Evolutionary conservation across 768 basidiomycete species (phyloP), one percentile per base, ranked within the genome.

Genomic region (Auriscalpium microsporum): DNA sequence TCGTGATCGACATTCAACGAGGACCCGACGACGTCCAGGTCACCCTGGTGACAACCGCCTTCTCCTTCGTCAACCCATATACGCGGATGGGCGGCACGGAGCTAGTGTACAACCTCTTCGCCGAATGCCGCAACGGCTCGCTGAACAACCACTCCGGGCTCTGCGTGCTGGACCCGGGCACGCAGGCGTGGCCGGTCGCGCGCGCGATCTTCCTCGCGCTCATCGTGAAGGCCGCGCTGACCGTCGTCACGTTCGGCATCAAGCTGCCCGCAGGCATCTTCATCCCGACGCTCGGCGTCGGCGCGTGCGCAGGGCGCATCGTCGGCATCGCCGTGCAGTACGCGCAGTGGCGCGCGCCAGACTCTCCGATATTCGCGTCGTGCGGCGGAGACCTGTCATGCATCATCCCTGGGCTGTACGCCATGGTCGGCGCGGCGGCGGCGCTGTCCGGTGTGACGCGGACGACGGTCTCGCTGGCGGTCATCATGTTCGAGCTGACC

Each of bases 401-500:
- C 73, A 76, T 97, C 51, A 74, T 94, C 13, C 94, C 94, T 9
- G 95, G 95, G 3, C 71, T 94, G 37, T 95, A 95, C 70, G 91
- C 92, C 4, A 94, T 96, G 90, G 89, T 93, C 23, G 96, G 96
- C 35, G 96, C 96, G 1, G 95, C 94, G 1, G 93, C 94, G 0
- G 77, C 93, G 0, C 75, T 99, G 47, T 94, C 94, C 33, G 95
- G 96, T n/a, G 94, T 97, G 14, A 97, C 95, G 52, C 76, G 91
- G 37, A 93, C 90, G 21, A 94, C 91, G 0, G 89, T 98, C 23
- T 94, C 93, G 0, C 78, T 97, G 54, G 93, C 93, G 4, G 96
- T 98, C 50, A 99, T 98, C 69, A 91, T 87, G 75, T 92, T 97
- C 65, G 95, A 98, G 65, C 75, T 98, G 44, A 95, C 95, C 4